Percentiles rank a stretch among this genome's conserved stretches.
Conservation (phyloP, 2,329 filamentous ascomycete genomes). For the Hypoxylon sp. region DNA sequence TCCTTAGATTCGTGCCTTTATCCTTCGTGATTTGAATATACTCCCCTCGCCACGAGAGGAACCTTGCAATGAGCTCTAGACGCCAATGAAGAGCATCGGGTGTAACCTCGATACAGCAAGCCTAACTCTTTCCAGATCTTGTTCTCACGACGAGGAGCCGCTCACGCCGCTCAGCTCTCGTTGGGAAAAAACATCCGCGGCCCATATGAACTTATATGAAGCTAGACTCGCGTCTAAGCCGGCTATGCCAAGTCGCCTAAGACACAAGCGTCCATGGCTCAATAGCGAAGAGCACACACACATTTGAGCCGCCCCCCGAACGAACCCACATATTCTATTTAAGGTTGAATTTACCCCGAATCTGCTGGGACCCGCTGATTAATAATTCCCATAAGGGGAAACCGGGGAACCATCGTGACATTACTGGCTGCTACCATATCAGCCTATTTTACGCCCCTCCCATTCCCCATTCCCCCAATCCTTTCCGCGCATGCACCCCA, state of each 20-base stretch:
- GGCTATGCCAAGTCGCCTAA: slow-evolving; percentile 36
- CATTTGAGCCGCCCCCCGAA: slow-evolving; percentile 38
- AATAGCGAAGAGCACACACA: slow-evolving; percentile 18
- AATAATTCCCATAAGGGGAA: slow-evolving; percentile 31
- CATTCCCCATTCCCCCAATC: slow-evolving; percentile 20
- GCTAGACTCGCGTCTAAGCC: slow-evolving; percentile 11
- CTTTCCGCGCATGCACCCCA: slow-evolving; percentile 42
- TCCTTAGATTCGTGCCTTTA: no score
- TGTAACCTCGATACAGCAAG: not conserved
- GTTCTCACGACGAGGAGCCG: not conserved
- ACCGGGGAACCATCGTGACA: slow-evolving; percentile 19
- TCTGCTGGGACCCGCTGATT: slow-evolving; percentile 14
- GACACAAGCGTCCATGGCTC: slow-evolving; percentile 31
- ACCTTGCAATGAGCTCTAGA: not conserved
- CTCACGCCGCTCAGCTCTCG: slow-evolving; percentile 16
- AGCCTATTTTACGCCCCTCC: slow-evolving; percentile 42
- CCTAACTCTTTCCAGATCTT: not conserved
- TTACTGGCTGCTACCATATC: slow-evolving; percentile 44
- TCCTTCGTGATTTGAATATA: not conserved
- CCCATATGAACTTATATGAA: slow-evolving; percentile 44
- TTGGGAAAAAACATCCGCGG: slow-evolving; percentile 21
- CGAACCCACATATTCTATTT: slow-evolving; percentile 26
- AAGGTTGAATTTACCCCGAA: slow-evolving; percentile 45
- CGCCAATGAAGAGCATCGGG: not conserved
- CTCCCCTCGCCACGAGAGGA: not conserved